Conservation (phyloP, 495 filamentous ascomycete genomes). For the Xylaria acuta region DNA sequence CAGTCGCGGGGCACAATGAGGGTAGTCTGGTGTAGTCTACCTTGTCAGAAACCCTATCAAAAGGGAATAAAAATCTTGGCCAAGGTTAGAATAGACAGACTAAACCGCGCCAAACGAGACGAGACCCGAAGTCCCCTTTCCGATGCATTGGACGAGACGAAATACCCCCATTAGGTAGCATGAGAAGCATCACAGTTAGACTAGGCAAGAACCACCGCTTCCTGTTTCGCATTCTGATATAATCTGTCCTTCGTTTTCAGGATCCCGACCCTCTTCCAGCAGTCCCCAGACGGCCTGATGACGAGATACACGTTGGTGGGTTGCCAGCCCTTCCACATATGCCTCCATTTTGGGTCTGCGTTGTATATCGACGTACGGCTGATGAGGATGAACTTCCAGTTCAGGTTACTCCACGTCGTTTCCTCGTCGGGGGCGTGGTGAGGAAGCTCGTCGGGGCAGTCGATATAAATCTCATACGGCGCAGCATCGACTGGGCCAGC, state of each 20-base stretch:
- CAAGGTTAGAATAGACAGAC: neutral
- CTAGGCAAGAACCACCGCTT: neutral
- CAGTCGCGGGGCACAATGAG: neutral
- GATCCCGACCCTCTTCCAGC: constrained; percentile 4
- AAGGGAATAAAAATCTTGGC: neutral
- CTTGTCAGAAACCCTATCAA: neutral
- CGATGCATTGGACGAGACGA: neutral
- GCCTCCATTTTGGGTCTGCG: neutral
- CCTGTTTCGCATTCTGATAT: neutral
- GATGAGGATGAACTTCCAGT: neutral
- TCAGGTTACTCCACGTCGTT: neutral
- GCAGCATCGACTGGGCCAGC: neutral
- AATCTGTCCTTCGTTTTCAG: constrained; percentile 15
- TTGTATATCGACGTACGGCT: neutral
- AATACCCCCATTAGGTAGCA: neutral
- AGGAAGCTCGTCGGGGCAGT: constrained; percentile 5
- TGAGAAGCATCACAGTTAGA: neutral
- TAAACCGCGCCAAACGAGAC: neutral
- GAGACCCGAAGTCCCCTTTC: neutral
- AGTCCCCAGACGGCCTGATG: neutral
- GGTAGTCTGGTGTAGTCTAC: neutral
- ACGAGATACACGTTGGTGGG: neutral
- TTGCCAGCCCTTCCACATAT: constrained; percentile 2
- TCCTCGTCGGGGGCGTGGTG: neutral
- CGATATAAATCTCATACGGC: constrained; percentile 5